Percentiles rank a stretch among this genome's conserved stretches.
phyloP scores from a whole-genome alignment of 169 alveolate genomes.

The Eimeria brunetti region DNA sequence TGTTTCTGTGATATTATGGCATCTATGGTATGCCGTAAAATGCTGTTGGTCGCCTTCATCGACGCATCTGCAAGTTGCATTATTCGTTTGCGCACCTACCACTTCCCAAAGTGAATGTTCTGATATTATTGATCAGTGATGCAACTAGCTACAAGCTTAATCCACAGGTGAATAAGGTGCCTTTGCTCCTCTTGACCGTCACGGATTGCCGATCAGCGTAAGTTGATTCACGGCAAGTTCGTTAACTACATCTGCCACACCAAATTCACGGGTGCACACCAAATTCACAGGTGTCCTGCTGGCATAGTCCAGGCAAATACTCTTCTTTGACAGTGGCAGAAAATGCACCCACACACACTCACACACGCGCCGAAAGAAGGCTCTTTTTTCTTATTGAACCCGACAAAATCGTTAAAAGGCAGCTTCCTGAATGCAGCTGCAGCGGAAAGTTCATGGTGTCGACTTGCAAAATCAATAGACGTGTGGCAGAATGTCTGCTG shows the following conservation, averaged over 20 bases:
- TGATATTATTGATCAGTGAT: not conserved
- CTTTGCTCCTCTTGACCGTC: not conserved
- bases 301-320: not conserved
- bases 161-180: not conserved
- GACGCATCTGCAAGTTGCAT: too few species aligned
- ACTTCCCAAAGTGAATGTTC: not conserved
- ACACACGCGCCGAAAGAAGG: not conserved
- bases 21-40: not conserved
- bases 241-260: not conserved
- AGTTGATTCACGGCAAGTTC: not conserved
- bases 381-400: not conserved
- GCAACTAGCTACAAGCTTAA: not conserved
- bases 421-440: too few species aligned
- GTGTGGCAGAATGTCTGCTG: not conserved
- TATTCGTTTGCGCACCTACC: not conserved
- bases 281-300: not conserved
- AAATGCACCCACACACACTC: too few species aligned
- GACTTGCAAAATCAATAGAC: not conserved
- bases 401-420: too few species aligned
- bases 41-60: not conserved
- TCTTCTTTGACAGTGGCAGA: not conserved
- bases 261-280: not conserved
- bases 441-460: not conserved
- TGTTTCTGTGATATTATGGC: not conserved
- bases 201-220: not conserved